phyloP scores from a whole-genome alignment of 2,329 filamentous ascomycete species.

The Fragosphaeria purpurea region DNA sequence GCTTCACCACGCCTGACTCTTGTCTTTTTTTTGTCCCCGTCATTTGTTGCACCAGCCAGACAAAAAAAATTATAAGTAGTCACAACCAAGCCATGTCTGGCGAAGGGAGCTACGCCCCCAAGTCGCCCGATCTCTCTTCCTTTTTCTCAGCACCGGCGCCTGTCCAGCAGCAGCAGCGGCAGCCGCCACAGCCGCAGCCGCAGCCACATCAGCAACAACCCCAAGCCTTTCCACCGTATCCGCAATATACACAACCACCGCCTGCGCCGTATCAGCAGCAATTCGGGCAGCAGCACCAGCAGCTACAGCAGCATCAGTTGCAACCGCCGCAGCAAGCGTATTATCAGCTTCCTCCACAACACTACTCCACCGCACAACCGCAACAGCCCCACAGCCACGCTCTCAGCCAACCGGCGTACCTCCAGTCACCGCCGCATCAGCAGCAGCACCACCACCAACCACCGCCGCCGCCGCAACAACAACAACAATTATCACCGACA shows the following conservation, averaged over 20 bases:
- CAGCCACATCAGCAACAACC: constrained; percentile 22
- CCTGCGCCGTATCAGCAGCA: constrained; percentile 13
- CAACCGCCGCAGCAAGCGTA: constrained; percentile 11
- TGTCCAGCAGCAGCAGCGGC: constrained; percentile 17
- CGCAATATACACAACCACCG: constrained; percentile 13
- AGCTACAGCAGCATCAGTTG: constrained; percentile 16
- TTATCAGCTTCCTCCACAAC: constrained; percentile 11
- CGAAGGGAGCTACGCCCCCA: constrained; percentile 44
- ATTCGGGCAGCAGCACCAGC: constrained; percentile 11
- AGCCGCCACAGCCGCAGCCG: constrained; percentile 19
- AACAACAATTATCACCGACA: neutral
- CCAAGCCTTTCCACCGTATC: constrained; percentile 15
- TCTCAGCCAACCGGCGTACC: neutral
- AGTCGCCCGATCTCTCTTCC: constrained; percentile 49
- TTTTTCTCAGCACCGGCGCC: constrained; percentile 33
- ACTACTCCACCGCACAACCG: constrained; percentile 2
- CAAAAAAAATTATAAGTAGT: no score
- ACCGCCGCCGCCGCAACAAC: constrained; percentile 1
- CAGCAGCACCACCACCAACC: constrained; percentile 1
- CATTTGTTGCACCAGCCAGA: no score
- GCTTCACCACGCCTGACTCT: no score
- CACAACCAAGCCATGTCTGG: constrained; percentile 34
- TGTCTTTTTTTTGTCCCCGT: no score
- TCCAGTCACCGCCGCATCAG: constrained; percentile 14
- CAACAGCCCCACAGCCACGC: constrained; percentile 3